Evolutionary conservation across 192 early-diverging fungal species (phyloP), one percentile per base, ranked within the genome.

Genomic region (Backusella sp.): DNA sequence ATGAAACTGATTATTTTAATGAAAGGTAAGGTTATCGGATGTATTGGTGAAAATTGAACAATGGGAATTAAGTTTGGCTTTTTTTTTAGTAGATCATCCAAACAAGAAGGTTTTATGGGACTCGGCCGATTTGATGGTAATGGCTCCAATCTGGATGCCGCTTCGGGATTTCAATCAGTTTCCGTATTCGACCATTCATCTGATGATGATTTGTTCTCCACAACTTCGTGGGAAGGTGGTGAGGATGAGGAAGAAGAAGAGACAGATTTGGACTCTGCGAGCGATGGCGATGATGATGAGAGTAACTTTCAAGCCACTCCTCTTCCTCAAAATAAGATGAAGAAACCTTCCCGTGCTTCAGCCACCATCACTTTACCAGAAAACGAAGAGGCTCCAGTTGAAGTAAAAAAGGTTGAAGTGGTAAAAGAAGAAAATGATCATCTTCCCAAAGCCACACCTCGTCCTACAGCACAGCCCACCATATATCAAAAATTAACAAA

Each of bases 401-500:
- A 70, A 44, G n/a, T 26, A 44, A 70, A 23, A 70, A 37, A 70
- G 1, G 11, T 49, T 15, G 46, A 49, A n/a, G 17, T 6, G 6
- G 17, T 39, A 39, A 37, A 65, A 66, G 66, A 66, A 19, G 37
- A 15, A 34, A 23, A 7, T 32, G 28, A 75, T 12, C 30, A 41
- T 68, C 23, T 21, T 8, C 28, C 28, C 59, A 39, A 32, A 15
- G 46, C 66, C 66, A 4, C 39, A 52, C 36, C 71, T 35, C 73
- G 79, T 49, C 70, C 66, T 17, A 78, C 90, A 19, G 73, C 78
- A 30, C 36, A 76, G 0, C 89, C 86, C 5, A 94, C 91, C 17
- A 76, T 94, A 6, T 94, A 88, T 75, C 87, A 94, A 76, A 76
- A 82, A 28, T 83, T 92, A 36, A 90, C 90, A 8, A 79, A 89